These are phyloP conservation scores for Ilyonectria robusta DNA, from an alignment of 2,329 filamentous ascomycete genomes.

Conservation along the genomic window DNA sequence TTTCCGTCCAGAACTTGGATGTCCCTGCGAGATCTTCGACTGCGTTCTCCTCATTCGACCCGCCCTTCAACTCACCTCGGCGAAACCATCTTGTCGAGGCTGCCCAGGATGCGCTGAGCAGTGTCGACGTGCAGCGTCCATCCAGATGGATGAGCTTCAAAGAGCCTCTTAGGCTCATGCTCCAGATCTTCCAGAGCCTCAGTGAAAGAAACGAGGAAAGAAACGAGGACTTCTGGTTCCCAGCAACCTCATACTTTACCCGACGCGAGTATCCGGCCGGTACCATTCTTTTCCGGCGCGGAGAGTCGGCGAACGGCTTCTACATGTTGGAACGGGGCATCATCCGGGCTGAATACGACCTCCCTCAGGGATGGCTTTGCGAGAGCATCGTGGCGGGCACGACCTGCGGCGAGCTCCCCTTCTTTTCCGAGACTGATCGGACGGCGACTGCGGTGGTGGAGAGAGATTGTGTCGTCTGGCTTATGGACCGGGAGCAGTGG, in stretches of 20 bases:
- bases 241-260: slow-evolving; percentile 81
- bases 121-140: slow-evolving; percentile 70
- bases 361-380: too few species aligned
- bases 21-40: slow-evolving; percentile 59
- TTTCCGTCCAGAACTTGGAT: slow-evolving; percentile 62
- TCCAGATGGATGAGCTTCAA: slow-evolving; percentile 88
- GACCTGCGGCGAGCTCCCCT: too few species aligned
- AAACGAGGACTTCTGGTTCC: slow-evolving; percentile 95
- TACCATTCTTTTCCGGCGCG: slow-evolving; percentile 82
- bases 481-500: too few species aligned
- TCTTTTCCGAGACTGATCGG: too few species aligned
- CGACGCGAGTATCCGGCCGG: slow-evolving; percentile 78
- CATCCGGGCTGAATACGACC: slow-evolving; percentile 88
- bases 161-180: slow-evolving; percentile 90
- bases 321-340: slow-evolving; percentile 93
- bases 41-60: slow-evolving; percentile 53
- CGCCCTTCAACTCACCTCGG: slow-evolving; percentile 82
- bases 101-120: slow-evolving; percentile 81
- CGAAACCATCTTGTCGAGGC: slow-evolving; percentile 83
- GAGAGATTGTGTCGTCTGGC: slow-evolving; percentile 85
- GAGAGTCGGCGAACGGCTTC: slow-evolving; percentile 85
- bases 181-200: slow-evolving; percentile 94
- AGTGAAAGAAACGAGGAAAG: slow-evolving; percentile 72
- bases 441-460: too few species aligned
- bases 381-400: too few species aligned